Evolutionary conservation across 2,329 filamentous ascomycete species (phyloP).

Genomic region (Penicillium sp.): DNA sequence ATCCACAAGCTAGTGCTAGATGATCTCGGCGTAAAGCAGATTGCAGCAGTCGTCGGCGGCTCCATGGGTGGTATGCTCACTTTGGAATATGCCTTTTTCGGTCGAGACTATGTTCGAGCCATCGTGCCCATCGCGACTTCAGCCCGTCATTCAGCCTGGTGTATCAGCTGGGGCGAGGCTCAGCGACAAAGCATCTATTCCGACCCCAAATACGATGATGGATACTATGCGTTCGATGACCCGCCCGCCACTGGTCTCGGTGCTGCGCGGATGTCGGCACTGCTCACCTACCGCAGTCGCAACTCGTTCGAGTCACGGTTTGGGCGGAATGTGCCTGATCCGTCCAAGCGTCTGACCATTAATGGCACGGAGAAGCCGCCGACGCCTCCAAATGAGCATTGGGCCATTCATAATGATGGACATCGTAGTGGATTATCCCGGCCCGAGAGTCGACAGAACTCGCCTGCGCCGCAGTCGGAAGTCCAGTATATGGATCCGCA

Average conservation of each 20-base stretch:
- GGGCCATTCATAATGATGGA: constrained; percentile 77
- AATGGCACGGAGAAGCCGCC: constrained; percentile 56
- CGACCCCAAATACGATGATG: constrained; percentile 96
- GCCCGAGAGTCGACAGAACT: constrained; percentile 33
- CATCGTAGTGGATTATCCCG: constrained; percentile 59
- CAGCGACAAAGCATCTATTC: constrained; percentile 74
- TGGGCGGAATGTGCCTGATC: constrained; percentile 84
- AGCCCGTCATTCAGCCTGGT: constrained; percentile 53
- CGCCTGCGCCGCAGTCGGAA: constrained; percentile 26
- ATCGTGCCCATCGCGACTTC: constrained; percentile 54
- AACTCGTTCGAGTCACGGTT: constrained; percentile 97
- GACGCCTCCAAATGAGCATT: constrained; percentile 65
- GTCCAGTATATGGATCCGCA: constrained; percentile 57
- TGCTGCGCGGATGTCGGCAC: constrained; percentile 91
- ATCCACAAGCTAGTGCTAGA: constrained; percentile 53
- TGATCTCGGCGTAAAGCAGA: constrained; percentile 48
- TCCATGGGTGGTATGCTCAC: constrained; percentile 56
- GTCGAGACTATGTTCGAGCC: constrained; percentile 54
- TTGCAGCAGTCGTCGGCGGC: constrained; percentile 52
- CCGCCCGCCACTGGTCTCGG: constrained; percentile 81
- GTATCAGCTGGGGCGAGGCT: constrained; percentile 55
- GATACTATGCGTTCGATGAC: constrained; percentile 84
- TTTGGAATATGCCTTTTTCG: constrained; percentile 62
- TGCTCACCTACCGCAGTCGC: constrained; percentile 90
- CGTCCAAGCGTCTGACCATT: constrained; percentile 75